Evolutionary conservation across 805 yeast species (phyloP).

Genomic region (Candida insectalens): DNA sequence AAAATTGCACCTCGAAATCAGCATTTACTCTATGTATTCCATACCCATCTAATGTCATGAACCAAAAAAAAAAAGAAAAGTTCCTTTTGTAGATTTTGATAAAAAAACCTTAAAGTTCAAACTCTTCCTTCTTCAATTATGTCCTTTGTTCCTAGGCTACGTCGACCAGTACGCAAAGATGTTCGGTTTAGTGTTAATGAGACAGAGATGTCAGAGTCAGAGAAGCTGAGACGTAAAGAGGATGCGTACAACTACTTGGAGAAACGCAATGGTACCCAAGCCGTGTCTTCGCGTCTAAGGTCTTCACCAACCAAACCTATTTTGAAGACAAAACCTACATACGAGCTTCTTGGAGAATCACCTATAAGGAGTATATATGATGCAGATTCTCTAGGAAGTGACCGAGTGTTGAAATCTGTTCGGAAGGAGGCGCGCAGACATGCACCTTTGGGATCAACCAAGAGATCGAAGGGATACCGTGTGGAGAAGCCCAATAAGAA

Average conservation of each 20-base stretch:
- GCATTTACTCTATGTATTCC: too few relatives aligned
- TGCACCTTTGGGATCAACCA: slow-evolving; percentile 3
- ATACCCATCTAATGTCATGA: too few relatives aligned
- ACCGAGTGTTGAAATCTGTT: slow-evolving; percentile 11
- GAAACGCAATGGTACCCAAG: too few relatives aligned
- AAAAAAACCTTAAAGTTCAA: too few relatives aligned
- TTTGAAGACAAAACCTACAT: slow-evolving; percentile 10
- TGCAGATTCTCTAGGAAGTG: slow-evolving; percentile 10
- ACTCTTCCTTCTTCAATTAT: too few relatives aligned
- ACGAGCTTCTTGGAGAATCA: slow-evolving; percentile 20
- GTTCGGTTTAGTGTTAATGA: slow-evolving; percentile 1
- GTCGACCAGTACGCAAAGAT: slow-evolving; percentile 1
- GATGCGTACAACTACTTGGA: slow-evolving; percentile 2
- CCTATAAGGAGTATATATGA: slow-evolving; percentile 15
- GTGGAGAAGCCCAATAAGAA: slow-evolving; percentile 3
- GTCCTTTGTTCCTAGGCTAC: slow-evolving; percentile 1
- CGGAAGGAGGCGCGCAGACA: slow-evolving; percentile 7
- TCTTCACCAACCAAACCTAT: slow-evolving; percentile 8
- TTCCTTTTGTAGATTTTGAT: background rate
- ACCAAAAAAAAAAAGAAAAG: background rate
- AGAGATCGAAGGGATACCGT: background rate
- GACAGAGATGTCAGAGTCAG: too few relatives aligned
- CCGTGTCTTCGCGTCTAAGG: slow-evolving; percentile 1
- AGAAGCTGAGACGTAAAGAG: slow-evolving; percentile 1
- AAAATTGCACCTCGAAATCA: too few relatives aligned